Evolutionary conservation across 1,284 basidiomycete genomes (phyloP).

Genomic region (Takashimella koratensis): DNA sequence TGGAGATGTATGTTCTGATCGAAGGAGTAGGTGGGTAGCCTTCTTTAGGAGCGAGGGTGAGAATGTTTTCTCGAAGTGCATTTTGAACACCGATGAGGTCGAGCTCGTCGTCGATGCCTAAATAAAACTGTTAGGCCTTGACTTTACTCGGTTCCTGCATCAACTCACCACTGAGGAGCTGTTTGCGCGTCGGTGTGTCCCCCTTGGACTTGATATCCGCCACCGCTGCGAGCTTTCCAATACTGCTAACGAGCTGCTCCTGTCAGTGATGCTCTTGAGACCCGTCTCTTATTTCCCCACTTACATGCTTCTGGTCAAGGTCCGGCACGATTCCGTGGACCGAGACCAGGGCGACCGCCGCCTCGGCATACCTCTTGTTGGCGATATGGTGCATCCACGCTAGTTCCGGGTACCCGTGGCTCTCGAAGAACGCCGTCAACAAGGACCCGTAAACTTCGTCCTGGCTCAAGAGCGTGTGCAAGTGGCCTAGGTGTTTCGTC

Average conservation of each 20-base stretch:
- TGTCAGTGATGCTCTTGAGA: too few species aligned
- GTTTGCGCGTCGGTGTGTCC: slow-evolving; percentile 9
- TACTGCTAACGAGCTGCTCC: slow-evolving; percentile 76
- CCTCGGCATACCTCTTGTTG: slow-evolving; percentile 62
- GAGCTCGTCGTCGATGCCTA: slow-evolving; percentile 53
- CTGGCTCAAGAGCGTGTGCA: slow-evolving; percentile 70
- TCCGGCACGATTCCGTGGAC: slow-evolving; percentile 60
- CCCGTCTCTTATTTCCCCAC: slow-evolving; percentile 22
- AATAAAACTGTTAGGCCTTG: too few species aligned
- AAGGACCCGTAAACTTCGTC: slow-evolving; percentile 61
- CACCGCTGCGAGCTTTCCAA: slow-evolving; percentile 82
- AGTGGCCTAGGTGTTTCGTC: slow-evolving; percentile 59
- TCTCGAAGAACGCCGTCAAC: slow-evolving; percentile 70
- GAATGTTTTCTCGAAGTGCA: slow-evolving; percentile 34
- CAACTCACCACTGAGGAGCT: slow-evolving; percentile 14
- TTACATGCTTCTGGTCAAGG: slow-evolving; percentile 69
- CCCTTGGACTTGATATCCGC: slow-evolving; percentile 59
- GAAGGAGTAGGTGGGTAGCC: not conserved
- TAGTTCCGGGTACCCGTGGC: slow-evolving; percentile 61
- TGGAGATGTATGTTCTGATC: not conserved
- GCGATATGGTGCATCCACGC: slow-evolving; percentile 90
- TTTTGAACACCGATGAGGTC: slow-evolving; percentile 58
- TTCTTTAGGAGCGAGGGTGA: slow-evolving; percentile 7
- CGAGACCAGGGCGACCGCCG: slow-evolving; percentile 61
- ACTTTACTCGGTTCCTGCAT: too few species aligned